Conservation (phyloP, 441 rosid species). For the Hura crepitans region DNA sequence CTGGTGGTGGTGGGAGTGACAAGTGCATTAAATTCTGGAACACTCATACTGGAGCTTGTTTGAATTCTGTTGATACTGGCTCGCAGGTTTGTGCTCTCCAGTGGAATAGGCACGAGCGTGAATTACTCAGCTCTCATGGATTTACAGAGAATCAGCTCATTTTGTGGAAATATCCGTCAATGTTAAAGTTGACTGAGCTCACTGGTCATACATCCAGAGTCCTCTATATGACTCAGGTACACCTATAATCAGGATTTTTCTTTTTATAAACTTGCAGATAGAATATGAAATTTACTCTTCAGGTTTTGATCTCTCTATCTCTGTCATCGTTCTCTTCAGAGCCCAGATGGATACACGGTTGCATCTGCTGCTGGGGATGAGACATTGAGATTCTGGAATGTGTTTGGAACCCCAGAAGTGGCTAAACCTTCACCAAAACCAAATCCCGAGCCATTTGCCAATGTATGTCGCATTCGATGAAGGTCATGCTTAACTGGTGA, state of each 20-base stretch:
- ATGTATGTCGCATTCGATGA: conserved; percentile 37
- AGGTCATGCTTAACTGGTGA: background rate
- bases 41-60: conserved; percentile 52
- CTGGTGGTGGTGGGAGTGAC: conserved; percentile 56
- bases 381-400: conserved; percentile 40
- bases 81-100: conserved; percentile 43
- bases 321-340: conserved; percentile 22
- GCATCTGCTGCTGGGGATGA: conserved; percentile 47
- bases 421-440: conserved; percentile 32
- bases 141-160: conserved; percentile 45
- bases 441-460: conserved; percentile 32
- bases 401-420: conserved; percentile 36
- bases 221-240: conserved; percentile 40
- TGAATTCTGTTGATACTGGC: conserved; percentile 58
- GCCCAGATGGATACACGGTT: conserved; percentile 44
- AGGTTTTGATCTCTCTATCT: background rate
- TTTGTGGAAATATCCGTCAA: conserved; percentile 54
- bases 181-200: conserved; percentile 45
- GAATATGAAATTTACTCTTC: background rate
- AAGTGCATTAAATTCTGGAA: conserved; percentile 53
- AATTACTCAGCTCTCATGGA: conserved; percentile 51
- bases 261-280: background rate
- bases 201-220: conserved; percentile 51
- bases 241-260: background rate
- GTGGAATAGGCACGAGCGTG: conserved; percentile 44